A percentile compares a stretch with the other conserved stretches of the same genome.
Conservation (phyloP, 108 stramenopile species). For the Fistulifera solaris region DNA sequence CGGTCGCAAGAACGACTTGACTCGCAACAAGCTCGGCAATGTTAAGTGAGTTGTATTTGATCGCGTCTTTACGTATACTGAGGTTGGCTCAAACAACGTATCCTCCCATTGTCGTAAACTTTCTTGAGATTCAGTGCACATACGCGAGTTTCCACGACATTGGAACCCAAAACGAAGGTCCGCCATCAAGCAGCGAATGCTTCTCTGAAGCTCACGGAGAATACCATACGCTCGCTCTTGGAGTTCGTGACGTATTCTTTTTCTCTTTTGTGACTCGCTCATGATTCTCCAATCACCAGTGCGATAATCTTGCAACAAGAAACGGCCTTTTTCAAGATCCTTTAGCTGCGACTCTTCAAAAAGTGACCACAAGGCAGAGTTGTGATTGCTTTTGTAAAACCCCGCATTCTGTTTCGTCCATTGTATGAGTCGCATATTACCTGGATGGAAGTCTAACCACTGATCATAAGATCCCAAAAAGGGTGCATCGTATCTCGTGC, state of each 20-base stretch:
- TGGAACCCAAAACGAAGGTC: conserved; percentile 28
- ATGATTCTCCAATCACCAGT: conserved; percentile 37
- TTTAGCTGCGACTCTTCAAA: neutral
- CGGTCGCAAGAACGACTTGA: neutral
- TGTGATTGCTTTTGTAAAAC: neutral
- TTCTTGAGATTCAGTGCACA: neutral
- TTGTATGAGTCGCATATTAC: conserved; percentile 26
- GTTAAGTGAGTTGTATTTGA: no score
- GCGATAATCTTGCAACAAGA: conserved; percentile 41
- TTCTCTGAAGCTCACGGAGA: conserved; percentile 8
- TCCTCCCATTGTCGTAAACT: neutral
- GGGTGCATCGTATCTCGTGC: conserved; percentile 27
- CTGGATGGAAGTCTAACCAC: conserved; percentile 51
- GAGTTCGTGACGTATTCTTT: conserved; percentile 12
- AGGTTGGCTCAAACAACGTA: neutral
- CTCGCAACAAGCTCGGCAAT: neutral
- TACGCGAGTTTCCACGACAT: neutral
- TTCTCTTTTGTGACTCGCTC: conserved; percentile 11
- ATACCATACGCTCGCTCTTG: conserved; percentile 5
- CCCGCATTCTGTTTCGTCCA: conserved; percentile 1
- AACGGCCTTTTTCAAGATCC: conserved; percentile 14
- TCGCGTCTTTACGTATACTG: no score
- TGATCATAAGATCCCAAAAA: conserved; percentile 31
- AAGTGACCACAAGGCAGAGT: neutral
- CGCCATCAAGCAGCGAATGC: conserved; percentile 17